Conservation (phyloP, 305 asterid species). For the Coffea humblotiana region DNA sequence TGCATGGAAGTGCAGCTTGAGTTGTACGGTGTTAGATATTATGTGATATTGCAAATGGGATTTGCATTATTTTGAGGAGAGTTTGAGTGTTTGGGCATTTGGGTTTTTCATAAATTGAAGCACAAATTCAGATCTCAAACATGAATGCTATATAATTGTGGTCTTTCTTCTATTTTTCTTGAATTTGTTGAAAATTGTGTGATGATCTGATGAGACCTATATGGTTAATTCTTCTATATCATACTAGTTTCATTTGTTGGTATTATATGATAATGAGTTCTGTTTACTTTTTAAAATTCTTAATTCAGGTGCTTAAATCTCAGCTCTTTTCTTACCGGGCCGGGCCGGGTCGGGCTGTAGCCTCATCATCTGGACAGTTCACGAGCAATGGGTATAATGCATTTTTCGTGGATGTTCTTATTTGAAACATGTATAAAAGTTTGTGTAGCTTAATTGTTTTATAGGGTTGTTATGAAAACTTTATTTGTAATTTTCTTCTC, state of each 20-base stretch:
- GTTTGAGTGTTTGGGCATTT: constrained; percentile 14
- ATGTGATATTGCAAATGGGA: constrained; percentile 9
- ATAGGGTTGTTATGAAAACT: not conserved
- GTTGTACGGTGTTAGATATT: not conserved
- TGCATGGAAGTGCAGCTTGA: constrained; percentile 16
- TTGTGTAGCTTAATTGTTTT: not conserved
- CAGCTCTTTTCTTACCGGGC: not conserved
- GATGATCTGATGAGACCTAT: constrained; percentile 17
- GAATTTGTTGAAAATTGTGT: not conserved
- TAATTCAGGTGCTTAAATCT: constrained; percentile 23
- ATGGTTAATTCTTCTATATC: not conserved
- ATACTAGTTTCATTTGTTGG: not conserved
- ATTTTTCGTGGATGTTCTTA: not conserved
- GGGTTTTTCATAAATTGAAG: constrained; percentile 14
- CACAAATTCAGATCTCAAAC: constrained; percentile 25
- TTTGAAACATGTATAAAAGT: not conserved
- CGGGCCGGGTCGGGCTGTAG: not conserved
- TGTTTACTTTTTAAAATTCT: constrained; percentile 11
- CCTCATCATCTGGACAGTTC: constrained; percentile 5
- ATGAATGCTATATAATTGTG: not conserved
- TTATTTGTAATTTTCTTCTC: not conserved
- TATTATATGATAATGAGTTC: constrained; percentile 5
- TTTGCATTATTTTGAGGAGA: constrained; percentile 10
- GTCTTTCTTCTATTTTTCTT: not conserved
- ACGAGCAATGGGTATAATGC: constrained; percentile 24